Percentiles rank a stretch among this genome's conserved stretches.
Evolutionary conservation across 2,329 filamentous ascomycete species (phyloP).

Genomic region (Onygenales sp.): DNA sequence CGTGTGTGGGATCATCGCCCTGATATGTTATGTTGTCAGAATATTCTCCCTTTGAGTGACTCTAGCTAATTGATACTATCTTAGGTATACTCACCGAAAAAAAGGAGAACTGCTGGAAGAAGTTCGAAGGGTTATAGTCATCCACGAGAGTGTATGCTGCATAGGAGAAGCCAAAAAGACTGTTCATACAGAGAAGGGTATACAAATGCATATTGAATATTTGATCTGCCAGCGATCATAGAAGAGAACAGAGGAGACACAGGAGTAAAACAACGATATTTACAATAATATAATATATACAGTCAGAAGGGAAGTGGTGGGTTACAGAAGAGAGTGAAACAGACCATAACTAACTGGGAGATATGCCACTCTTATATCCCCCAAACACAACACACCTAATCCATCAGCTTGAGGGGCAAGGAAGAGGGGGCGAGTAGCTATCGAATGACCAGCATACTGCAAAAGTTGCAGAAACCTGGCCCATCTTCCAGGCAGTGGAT

Average conservation of each 20-base stretch:
- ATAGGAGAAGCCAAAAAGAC: background rate
- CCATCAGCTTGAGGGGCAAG: too few species aligned
- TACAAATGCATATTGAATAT: background rate
- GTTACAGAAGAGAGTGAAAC: too few species aligned
- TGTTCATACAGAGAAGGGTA: background rate
- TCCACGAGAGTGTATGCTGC: background rate
- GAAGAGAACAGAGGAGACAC: background rate
- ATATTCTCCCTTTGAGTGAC: background rate
- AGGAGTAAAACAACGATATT: background rate
- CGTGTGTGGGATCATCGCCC: conserved; percentile 53
- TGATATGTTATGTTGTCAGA: conserved; percentile 10
- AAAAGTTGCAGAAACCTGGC: background rate
- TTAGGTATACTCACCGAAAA: background rate
- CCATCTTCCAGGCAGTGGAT: background rate
- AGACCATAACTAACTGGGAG: background rate
- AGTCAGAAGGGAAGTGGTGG: too few species aligned
- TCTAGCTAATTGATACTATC: background rate
- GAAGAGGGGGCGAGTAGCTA: background rate
- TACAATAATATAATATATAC: too few species aligned
- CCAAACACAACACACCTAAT: background rate
- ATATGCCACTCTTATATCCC: background rate
- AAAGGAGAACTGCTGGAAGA: background rate
- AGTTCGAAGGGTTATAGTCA: background rate
- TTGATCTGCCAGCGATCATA: background rate
- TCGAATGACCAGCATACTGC: background rate